Evolutionary conservation across 2,329 filamentous ascomycete species (phyloP).

Genomic region (Colletotrichum somersetense): DNA sequence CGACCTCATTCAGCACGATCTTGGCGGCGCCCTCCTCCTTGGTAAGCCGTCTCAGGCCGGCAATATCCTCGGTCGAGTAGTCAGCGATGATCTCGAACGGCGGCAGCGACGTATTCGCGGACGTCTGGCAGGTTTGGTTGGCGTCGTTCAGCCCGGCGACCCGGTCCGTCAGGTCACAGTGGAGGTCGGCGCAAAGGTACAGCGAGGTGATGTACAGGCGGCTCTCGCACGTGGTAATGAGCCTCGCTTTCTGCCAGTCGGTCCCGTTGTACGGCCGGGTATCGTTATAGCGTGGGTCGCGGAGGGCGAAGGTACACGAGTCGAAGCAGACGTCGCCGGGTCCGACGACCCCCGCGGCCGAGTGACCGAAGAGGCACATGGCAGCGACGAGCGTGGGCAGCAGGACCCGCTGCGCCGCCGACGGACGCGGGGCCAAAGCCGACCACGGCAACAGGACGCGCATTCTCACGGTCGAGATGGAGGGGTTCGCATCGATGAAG

Average conservation of each 20-base stretch:
- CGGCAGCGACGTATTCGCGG: slow-evolving; percentile 48
- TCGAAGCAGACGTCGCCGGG: slow-evolving; percentile 47
- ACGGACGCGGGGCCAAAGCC: slow-evolving; percentile 9
- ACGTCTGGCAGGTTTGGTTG: slow-evolving; percentile 52
- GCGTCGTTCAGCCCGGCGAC: slow-evolving; percentile 46
- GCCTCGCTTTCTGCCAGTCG: slow-evolving; percentile 39
- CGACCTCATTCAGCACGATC: slow-evolving; percentile 46
- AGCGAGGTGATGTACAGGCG: slow-evolving; percentile 48
- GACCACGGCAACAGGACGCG: slow-evolving; percentile 10
- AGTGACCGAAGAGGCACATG: slow-evolving; percentile 27
- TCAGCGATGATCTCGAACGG: slow-evolving; percentile 50
- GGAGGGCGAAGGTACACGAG: slow-evolving; percentile 50
- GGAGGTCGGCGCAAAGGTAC: slow-evolving; percentile 54
- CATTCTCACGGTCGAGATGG: slow-evolving; percentile 31
- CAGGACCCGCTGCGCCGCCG: slow-evolving; percentile 9
- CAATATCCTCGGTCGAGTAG: slow-evolving; percentile 52
- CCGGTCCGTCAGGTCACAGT: slow-evolving; percentile 50
- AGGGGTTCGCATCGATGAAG: slow-evolving; percentile 21
- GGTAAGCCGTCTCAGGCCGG: slow-evolving; percentile 48
- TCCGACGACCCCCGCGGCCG: slow-evolving; percentile 19
- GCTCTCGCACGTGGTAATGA: slow-evolving; percentile 49
- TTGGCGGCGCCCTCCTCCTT: slow-evolving; percentile 45
- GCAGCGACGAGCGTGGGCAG: slow-evolving; percentile 6
- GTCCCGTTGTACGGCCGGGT: slow-evolving; percentile 36
- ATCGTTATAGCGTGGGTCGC: slow-evolving; percentile 50